phyloP scores from a whole-genome alignment of 352 stramenopile species.

The Globisporangium cystogenes region DNA sequence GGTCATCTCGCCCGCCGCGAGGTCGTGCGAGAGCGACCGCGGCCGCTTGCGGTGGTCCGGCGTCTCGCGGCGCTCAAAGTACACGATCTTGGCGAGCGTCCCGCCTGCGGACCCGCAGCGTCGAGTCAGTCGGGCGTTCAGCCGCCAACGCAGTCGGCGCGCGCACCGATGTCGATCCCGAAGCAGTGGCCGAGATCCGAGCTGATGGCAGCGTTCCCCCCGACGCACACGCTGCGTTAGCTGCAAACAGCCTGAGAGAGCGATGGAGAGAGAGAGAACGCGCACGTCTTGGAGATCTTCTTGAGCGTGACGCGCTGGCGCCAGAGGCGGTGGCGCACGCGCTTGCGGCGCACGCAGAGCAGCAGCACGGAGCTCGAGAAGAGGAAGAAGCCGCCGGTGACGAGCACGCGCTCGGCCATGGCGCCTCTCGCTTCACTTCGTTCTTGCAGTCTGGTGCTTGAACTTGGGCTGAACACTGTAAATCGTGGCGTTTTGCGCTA shows the following conservation, averaged over 20 bases:
- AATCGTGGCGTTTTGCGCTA: too few species aligned
- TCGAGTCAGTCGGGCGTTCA: conserved; percentile 18
- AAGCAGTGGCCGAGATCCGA: conserved; percentile 84
- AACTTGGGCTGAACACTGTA: too few species aligned
- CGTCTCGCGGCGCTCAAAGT: conserved; percentile 84
- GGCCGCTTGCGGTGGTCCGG: conserved; percentile 46
- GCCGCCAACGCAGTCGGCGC: too few species aligned
- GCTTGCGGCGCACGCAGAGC: conserved; percentile 62
- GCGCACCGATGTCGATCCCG: conserved; percentile 72
- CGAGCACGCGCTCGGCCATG: conserved; percentile 25
- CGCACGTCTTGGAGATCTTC: conserved; percentile 82
- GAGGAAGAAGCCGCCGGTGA: conserved; percentile 65
- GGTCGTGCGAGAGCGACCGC: conserved; percentile 69
- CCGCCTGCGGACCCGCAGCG: conserved; percentile 42
- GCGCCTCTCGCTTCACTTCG: background rate
- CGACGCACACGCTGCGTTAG: background rate
- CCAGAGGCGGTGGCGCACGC: conserved; percentile 60
- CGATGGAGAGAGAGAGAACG: background rate
- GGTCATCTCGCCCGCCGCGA: conserved; percentile 79
- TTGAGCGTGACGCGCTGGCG: conserved; percentile 75
- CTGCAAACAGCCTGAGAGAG: too few species aligned
- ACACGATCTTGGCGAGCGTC: conserved; percentile 94
- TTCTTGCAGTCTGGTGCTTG: too few species aligned
- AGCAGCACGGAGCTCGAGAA: conserved; percentile 62
- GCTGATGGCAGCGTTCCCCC: conserved; percentile 28